These are phyloP conservation scores for Hypoxylon cercidicola DNA, from an alignment of 495 filamentous ascomycete genomes.

Conservation along the genomic window DNA sequence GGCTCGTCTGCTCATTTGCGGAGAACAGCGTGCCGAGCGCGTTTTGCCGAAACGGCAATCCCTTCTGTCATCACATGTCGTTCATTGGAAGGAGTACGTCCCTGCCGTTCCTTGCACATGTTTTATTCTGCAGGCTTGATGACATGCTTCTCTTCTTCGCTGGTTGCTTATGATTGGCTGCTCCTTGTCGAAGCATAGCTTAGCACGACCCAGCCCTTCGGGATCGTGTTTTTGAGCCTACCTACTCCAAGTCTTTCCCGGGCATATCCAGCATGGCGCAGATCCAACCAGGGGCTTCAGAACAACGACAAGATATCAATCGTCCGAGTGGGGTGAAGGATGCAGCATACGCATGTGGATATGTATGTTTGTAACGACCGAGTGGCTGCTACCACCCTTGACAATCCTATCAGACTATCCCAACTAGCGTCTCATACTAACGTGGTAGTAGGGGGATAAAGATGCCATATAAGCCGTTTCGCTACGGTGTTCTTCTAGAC, in stretches of 20 bases:
- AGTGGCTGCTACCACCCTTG: conserved; percentile 9
- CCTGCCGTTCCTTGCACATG: background rate
- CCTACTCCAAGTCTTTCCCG: background rate
- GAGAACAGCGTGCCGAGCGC: background rate
- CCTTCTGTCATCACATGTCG: background rate
- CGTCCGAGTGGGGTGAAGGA: conserved; percentile 24
- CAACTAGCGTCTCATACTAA: conserved; percentile 22
- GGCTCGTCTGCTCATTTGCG: background rate
- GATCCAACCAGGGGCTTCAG: conserved; percentile 3
- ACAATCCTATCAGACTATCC: conserved; percentile 19
- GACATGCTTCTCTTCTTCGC: conserved; percentile 1
- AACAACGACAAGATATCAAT: conserved; percentile 5
- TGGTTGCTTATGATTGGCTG: conserved; percentile 2
- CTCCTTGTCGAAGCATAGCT: background rate
- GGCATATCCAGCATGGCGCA: background rate
- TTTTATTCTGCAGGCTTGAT: background rate
- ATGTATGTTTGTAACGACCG: background rate
- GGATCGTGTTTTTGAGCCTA: conserved; percentile 5
- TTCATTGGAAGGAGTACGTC: conserved; percentile 9
- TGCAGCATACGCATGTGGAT: conserved; percentile 11
- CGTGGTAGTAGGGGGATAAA: conserved; percentile 11
- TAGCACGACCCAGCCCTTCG: conserved; percentile 19
- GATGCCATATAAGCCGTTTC: conserved; percentile 26
- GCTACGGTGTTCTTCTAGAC: conserved; percentile 2
- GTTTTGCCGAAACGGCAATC: conserved; percentile 1